Evolutionary conservation across 2,329 filamentous ascomycete species (phyloP).

Genomic region (Nannizzia gypsea): DNA sequence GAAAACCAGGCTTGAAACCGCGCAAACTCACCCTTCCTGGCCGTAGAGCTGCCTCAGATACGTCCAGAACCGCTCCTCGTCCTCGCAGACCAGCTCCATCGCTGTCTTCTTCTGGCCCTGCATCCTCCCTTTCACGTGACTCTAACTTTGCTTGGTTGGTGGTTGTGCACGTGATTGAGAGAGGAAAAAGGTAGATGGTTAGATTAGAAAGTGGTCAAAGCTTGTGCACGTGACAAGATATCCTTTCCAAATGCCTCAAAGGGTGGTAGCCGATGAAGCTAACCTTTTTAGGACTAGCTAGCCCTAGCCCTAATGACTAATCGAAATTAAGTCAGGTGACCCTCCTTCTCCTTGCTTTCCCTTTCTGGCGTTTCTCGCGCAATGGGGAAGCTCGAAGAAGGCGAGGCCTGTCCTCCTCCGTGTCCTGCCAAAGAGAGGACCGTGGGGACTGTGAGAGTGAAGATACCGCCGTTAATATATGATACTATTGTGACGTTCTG

Average conservation of each 20-base stretch:
- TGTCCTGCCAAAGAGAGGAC: background rate
- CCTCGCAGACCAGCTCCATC: background rate
- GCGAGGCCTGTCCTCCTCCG: background rate
- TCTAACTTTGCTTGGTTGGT: background rate
- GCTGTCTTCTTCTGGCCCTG: background rate
- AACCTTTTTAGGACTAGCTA: background rate
- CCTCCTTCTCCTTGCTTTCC: background rate
- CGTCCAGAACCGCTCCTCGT: constrained; percentile 4
- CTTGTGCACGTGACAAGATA: background rate
- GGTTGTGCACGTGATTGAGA: background rate
- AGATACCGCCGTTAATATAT: no score
- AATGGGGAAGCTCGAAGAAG: background rate
- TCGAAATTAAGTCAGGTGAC: background rate
- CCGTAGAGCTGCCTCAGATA: background rate
- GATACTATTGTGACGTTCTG: no score
- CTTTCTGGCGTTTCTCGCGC: background rate
- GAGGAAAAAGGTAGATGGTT: background rate
- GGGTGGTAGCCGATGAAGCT: background rate
- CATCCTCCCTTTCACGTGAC: background rate
- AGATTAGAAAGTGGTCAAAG: background rate
- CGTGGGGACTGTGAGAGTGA: no score
- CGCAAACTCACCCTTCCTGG: background rate
- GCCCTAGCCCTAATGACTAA: background rate
- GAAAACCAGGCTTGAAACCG: background rate
- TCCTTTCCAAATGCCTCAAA: background rate